These are phyloP conservation scores for Poronia punctata DNA, from an alignment of 495 filamentous ascomycete species.

Conservation along the genomic window DNA sequence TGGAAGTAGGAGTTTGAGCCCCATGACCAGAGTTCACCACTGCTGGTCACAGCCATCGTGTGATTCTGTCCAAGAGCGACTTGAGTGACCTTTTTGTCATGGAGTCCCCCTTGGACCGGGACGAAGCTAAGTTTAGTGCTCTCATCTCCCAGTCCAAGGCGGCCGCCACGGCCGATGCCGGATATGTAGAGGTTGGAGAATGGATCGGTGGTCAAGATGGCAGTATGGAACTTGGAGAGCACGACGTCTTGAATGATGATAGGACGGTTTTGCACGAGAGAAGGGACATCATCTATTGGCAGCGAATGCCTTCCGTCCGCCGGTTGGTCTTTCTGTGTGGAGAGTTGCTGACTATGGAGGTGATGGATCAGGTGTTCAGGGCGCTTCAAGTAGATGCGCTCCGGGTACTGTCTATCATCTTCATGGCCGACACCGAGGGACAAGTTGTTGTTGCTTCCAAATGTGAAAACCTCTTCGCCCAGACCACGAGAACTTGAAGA, in stretches of 20 bases:
- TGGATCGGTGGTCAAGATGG: constrained; percentile 82
- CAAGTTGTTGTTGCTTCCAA: constrained; percentile 93
- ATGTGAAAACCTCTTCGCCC: constrained; percentile 84
- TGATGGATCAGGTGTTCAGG: constrained; percentile 68
- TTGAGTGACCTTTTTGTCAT: constrained; percentile 60
- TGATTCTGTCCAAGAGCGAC: constrained; percentile 88
- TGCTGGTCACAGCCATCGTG: constrained; percentile 71
- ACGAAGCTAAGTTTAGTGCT: constrained; percentile 77
- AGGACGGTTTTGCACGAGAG: constrained; percentile 59
- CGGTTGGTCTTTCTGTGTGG: constrained; percentile 15
- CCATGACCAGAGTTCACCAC: constrained; percentile 87
- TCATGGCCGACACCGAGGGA: constrained; percentile 87
- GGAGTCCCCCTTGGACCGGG: constrained; percentile 65
- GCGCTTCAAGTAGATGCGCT: constrained; percentile 70
- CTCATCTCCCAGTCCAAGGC: constrained; percentile 86
- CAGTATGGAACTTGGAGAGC: constrained; percentile 89
- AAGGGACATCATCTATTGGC: constrained; percentile 51
- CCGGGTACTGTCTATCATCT: constrained; percentile 89
- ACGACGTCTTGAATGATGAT: constrained; percentile 67
- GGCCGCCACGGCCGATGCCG: constrained; percentile 83
- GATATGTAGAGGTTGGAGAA: constrained; percentile 90
- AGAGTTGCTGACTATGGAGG: constrained; percentile 57
- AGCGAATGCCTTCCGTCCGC: constrained; percentile 21
- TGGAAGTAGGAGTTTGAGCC: constrained; percentile 83
- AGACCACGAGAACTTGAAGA: constrained; percentile 28